Base-by-base conservation (phyloP, 805 yeast genomes). In the Lipomyces chichibuensis region DNA sequence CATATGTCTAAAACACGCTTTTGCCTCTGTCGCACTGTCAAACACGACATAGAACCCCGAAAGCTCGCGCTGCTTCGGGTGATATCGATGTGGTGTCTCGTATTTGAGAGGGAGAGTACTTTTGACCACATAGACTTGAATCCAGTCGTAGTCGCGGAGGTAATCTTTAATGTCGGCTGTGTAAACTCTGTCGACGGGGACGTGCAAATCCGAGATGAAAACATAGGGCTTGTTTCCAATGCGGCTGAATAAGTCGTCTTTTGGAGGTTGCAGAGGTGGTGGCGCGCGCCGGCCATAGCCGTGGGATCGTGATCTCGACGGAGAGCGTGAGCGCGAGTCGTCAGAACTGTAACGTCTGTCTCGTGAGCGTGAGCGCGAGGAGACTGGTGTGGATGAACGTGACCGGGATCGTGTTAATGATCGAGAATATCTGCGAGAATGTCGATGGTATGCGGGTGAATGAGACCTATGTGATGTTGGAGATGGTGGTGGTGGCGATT, bases 1-100 rank as follows among this genome's bases (percentile, higher is more conserved):
- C 76, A 86, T 89, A 49, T 81, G 78, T 35, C 82, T 80, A 72
- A 83, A 88, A 71, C 91, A 89, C 39, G 81, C 76, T 68, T 84
- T 84, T 37, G 91, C 88, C 67, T 88, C 90, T 46, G 77, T 77
- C 14, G 83, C 76, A 20, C 84, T 81, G 71, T 87, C 86, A 77
- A 92, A 92, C 0, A 90, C 87, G 51, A 91, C 80, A 72, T 84
- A 91, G 71, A 88, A 88, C 0, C 97, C 97, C 0, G 83, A 77
- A 0, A 72, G 71, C 70, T 89, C 93, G 3, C 86, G 82, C 46
- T 63, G 59, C 29, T 32, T 37, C 2, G 65, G 66, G 55, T 62
- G 62, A 54, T 56, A 60, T 51, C 53, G 29, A 29, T 62, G 57
- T 20, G n/a, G 39, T 25, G 51, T 37, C 57, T 64, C 64, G 23